Conservation (phyloP, 192 early-diverging fungal genomes). For the Fimicolochytrium jonesii region DNA sequence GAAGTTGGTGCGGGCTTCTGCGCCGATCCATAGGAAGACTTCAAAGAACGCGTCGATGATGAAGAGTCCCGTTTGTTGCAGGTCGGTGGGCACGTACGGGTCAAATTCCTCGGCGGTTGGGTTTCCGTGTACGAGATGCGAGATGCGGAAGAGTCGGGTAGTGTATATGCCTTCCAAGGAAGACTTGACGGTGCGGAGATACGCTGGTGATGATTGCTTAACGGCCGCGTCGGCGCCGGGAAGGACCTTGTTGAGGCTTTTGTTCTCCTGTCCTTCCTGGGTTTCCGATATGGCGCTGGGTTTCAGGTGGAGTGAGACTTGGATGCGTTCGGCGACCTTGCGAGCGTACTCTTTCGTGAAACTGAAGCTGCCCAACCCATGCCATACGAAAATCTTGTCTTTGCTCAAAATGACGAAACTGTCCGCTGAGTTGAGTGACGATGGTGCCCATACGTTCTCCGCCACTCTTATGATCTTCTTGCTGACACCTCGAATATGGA, state of each 20-base stretch:
- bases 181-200: too few relatives aligned
- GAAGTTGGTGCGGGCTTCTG: constrained; percentile 2
- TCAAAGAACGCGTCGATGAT: constrained; percentile 38
- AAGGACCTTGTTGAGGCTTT: too few relatives aligned
- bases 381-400: constrained; percentile 25
- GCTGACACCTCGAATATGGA: constrained; percentile 12
- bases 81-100: constrained; percentile 30
- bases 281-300: too few relatives aligned
- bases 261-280: too few relatives aligned
- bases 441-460: constrained; percentile 22
- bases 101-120: constrained; percentile 32
- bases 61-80: constrained; percentile 17
- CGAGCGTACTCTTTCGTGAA: constrained; percentile 10
- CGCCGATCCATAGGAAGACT: constrained; percentile 35
- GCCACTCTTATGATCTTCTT: constrained; percentile 14
- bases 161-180: too few relatives aligned
- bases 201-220: too few relatives aligned
- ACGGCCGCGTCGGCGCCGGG: too few relatives aligned
- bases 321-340: constrained; percentile 11
- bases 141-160: constrained; percentile 26
- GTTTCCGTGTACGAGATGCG: constrained; percentile 31
- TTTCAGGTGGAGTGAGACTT: too few relatives aligned
- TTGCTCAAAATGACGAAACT: constrained; percentile 21
- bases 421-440: constrained; percentile 16
- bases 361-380: constrained; percentile 25